A percentile compares a stretch with the other conserved stretches of the same genome.
These are phyloP conservation scores for Aspergillus vadensis DNA, from an alignment of 2,329 filamentous ascomycete genomes.

Conservation along the genomic window DNA sequence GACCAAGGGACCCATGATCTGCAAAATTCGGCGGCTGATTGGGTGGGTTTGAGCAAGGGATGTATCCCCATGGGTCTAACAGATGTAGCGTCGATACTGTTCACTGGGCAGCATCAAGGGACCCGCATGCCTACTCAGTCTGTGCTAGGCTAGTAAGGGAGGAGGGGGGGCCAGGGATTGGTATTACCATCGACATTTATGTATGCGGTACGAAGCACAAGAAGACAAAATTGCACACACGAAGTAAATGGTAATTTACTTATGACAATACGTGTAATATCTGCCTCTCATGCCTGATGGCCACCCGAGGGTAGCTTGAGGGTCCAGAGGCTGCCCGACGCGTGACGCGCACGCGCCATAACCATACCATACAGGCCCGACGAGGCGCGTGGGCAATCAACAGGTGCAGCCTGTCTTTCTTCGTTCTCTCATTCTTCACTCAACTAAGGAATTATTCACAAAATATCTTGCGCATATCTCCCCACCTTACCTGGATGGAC, in stretches of 20 bases:
- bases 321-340: slow-evolving; percentile 18
- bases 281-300: no score
- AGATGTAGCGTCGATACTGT: not conserved
- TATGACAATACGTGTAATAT: slow-evolving; percentile 17
- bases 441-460: slow-evolving; percentile 22
- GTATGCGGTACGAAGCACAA: not conserved
- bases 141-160: slow-evolving; percentile 14
- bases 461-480: slow-evolving; percentile 19
- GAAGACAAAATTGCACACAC: not conserved
- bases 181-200: not conserved
- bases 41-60: slow-evolving; percentile 6
- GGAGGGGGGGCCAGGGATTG: slow-evolving; percentile 4
- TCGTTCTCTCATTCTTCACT: slow-evolving; percentile 22
- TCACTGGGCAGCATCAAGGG: not conserved
- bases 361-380: slow-evolving; percentile 32
- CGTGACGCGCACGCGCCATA: slow-evolving; percentile 30
- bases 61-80: not conserved
- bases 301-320: not conserved
- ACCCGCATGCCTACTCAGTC: not conserved
- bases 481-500: slow-evolving; percentile 24
- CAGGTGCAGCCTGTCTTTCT: slow-evolving; percentile 19
- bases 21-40: slow-evolving; percentile 16
- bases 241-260: slow-evolving; percentile 21
- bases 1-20: slow-evolving; percentile 18
- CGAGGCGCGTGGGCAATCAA: slow-evolving; percentile 18